These are phyloP conservation scores for Chlorella ohadii DNA, from an alignment of 139 green algal genomes.

Conservation along the genomic window DNA sequence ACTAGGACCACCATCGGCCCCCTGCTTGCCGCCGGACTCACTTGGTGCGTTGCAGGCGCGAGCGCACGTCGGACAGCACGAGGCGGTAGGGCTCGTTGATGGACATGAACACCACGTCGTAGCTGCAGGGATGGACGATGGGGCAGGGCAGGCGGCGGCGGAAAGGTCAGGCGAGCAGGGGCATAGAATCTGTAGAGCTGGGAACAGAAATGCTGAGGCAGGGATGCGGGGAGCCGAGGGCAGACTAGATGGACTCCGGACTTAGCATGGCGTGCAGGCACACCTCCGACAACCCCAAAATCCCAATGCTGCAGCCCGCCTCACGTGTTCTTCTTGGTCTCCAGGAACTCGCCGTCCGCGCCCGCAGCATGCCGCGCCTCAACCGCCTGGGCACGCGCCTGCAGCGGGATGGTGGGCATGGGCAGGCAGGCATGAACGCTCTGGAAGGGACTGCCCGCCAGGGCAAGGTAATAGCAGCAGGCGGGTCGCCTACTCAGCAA, in stretches of 20 bases:
- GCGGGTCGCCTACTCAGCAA: no score
- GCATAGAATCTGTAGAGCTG: no score
- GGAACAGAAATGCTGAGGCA: no score
- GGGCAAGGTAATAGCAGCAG: background rate
- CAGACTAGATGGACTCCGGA: no score
- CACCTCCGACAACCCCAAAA: no score
- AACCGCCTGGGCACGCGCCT: conserved; percentile 15
- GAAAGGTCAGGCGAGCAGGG: no score
- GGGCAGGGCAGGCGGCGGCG: background rate
- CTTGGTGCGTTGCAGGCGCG: conserved; percentile 80
- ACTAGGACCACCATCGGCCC: background rate
- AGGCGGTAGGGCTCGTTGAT: conserved; percentile 93
- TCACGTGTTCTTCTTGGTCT: conserved; percentile 87
- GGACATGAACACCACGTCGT: conserved; percentile 65
- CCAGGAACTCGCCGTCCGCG: conserved; percentile 51
- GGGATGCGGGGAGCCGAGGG: no score
- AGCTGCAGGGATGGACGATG: no score
- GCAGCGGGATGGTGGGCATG: background rate
- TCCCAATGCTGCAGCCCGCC: no score
- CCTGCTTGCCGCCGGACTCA: background rate
- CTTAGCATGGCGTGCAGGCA: no score
- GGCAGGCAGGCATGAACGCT: background rate
- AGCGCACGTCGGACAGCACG: conserved; percentile 88
- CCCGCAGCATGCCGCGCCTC: background rate
- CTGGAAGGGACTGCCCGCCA: no score